Percentiles rank a stretch among this genome's conserved stretches.
These are phyloP conservation scores for Candida sphagnicola DNA, from an alignment of 805 yeast species.

Conservation along the genomic window DNA sequence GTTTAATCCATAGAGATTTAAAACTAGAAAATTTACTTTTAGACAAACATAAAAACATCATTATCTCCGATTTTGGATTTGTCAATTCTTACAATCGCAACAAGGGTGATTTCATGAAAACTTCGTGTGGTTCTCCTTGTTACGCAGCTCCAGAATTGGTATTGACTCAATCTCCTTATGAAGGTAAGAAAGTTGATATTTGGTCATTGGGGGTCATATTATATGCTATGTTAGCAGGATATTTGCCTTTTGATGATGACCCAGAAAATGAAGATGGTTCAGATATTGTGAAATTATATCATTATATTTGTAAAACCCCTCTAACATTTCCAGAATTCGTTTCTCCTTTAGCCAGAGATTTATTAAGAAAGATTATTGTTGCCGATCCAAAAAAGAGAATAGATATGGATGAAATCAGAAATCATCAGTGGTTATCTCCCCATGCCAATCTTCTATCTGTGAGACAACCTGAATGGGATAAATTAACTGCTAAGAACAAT, in stretches of 20 bases:
- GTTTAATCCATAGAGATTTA: conserved; percentile 74
- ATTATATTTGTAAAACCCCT: conserved; percentile 87
- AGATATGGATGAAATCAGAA: conserved; percentile 60
- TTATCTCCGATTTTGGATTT: conserved; percentile 91
- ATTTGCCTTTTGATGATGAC: conserved; percentile 96
- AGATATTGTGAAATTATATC: conserved; percentile 85
- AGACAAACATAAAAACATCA: conserved; percentile 81
- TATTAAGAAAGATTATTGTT: conserved; percentile 77
- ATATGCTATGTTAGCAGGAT: conserved; percentile 96
- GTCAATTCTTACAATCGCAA: conserved; percentile 74
- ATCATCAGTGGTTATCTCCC: conserved; percentile 86
- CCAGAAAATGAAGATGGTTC: conserved; percentile 95
- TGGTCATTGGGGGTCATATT: conserved; percentile 97
- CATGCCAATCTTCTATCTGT: conserved; percentile 79
- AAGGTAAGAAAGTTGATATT: conserved; percentile 89
- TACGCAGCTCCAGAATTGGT: conserved; percentile 98
- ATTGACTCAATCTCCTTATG: conserved; percentile 79
- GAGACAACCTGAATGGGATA: conserved; percentile 90
- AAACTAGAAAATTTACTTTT: conserved; percentile 70
- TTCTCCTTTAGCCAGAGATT: conserved; percentile 85
- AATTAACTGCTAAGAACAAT: conserved; percentile 16
- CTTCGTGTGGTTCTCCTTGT: conserved; percentile 96
- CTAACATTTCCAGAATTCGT: conserved; percentile 94
- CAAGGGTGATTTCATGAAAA: conserved; percentile 76
- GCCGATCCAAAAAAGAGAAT: conserved; percentile 81